These are phyloP conservation scores for Lolium rigidum DNA, from an alignment of 176 grass and related monocot species.

Conservation along the genomic window DNA sequence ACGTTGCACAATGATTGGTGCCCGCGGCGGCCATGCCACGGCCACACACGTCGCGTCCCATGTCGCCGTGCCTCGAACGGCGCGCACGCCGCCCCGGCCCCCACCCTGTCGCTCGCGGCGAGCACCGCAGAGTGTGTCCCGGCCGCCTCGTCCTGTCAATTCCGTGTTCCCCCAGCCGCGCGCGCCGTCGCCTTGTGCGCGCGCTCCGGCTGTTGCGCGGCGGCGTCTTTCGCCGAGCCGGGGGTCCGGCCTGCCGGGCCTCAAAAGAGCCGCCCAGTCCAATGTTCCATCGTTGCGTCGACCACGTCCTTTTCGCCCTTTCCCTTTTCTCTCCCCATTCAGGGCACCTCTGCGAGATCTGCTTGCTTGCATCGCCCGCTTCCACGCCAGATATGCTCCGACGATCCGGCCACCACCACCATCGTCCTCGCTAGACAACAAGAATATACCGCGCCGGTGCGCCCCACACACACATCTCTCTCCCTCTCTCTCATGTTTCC, in stretches of 20 bases:
- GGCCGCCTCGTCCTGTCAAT: conserved; percentile 50
- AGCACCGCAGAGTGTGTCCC: conserved; percentile 42
- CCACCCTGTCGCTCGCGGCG: conserved; percentile 52
- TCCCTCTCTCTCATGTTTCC: neutral
- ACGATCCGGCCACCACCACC: conserved; percentile 34
- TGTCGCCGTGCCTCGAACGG: conserved; percentile 50
- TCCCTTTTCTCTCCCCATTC: conserved; percentile 26
- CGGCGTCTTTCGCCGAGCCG: neutral
- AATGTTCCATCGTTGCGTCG: conserved; percentile 37
- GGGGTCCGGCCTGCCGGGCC: conserved; percentile 31
- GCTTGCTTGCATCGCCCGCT: conserved; percentile 44
- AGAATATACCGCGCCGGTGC: conserved; percentile 51
- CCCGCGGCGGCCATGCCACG: conserved; percentile 23
- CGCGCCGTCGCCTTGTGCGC: conserved; percentile 32
- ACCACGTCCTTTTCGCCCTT: neutral
- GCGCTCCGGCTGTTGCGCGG: neutral
- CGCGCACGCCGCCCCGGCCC: conserved; percentile 38
- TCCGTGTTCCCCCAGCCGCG: conserved; percentile 39
- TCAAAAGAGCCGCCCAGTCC: conserved; percentile 55
- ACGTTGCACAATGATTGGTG: conserved; percentile 49
- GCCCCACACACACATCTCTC: conserved; percentile 27
- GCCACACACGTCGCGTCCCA: conserved; percentile 48
- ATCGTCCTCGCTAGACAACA: conserved; percentile 52
- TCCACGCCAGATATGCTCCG: conserved; percentile 50
- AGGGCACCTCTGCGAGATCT: conserved; percentile 42